Evolutionary conservation across 140 eudicot genomes (phyloP).

Genomic region (Cichorium intybus): DNA sequence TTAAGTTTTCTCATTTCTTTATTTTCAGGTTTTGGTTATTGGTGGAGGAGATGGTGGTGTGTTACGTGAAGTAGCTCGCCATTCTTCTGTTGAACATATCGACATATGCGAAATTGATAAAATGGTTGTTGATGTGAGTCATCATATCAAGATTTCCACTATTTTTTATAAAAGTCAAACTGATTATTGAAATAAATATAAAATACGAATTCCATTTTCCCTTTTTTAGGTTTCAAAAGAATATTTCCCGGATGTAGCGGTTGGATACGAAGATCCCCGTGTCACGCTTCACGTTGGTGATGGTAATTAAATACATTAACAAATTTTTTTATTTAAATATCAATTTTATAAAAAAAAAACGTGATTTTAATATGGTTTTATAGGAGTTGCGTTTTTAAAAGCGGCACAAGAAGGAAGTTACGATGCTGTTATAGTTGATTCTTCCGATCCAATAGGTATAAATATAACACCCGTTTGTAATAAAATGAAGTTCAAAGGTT

Average conservation of each 20-base stretch:
- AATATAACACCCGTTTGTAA: neutral
- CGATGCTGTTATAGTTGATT: slow-evolving; percentile 97
- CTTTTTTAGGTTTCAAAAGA: slow-evolving; percentile 81
- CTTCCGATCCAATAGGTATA: slow-evolving; percentile 93
- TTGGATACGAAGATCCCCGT: slow-evolving; percentile 90
- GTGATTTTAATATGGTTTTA: neutral
- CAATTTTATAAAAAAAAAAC: neutral
- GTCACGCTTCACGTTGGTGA: slow-evolving; percentile 88
- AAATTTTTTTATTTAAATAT: neutral
- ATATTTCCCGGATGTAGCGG: slow-evolving; percentile 81
- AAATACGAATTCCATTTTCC: neutral
- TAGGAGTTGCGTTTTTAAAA: slow-evolving; percentile 93
- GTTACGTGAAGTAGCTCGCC: slow-evolving; percentile 94
- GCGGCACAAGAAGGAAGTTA: slow-evolving; percentile 85
- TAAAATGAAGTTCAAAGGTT: neutral
- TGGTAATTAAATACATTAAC: slow-evolving; percentile 43
- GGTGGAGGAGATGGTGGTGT: slow-evolving; percentile 99
- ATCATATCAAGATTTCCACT: neutral
- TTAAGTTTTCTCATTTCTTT: neutral
- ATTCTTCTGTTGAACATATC: slow-evolving; percentile 86
- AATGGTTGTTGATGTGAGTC: slow-evolving; percentile 97
- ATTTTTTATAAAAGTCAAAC: neutral
- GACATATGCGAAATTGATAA: slow-evolving; percentile 97
- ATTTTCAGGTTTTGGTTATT: slow-evolving; percentile 78
- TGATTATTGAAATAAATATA: neutral